Evolutionary conservation across 2,329 filamentous ascomycete genomes (phyloP).

Genomic region (Cryphonectria carpinicola): DNA sequence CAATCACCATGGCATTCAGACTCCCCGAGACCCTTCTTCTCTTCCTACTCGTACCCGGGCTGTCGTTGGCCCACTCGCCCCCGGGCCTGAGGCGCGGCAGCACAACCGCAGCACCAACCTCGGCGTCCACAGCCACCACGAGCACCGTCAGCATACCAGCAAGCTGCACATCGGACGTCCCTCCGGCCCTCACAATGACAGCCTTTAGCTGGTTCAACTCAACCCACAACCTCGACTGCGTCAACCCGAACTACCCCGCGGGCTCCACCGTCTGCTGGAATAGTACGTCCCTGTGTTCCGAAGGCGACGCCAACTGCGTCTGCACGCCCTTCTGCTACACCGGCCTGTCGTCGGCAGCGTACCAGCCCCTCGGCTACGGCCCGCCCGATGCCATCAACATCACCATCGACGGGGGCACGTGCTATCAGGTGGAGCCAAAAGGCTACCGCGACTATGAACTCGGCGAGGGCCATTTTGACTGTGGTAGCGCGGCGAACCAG

Average conservation of each 20-base stretch:
- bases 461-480: constrained; percentile 20
- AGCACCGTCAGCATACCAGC: constrained; percentile 12
- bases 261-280: constrained; percentile 21
- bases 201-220: constrained; percentile 25
- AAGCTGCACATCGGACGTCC: not conserved
- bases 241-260: constrained; percentile 17
- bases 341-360: constrained; percentile 11
- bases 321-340: constrained; percentile 22
- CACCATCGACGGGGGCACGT: constrained; percentile 10
- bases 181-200: constrained; percentile 11
- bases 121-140: constrained; percentile 1
- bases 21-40: not conserved
- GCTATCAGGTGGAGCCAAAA: constrained; percentile 5
- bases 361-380: constrained; percentile 21
- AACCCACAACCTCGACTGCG: constrained; percentile 24
- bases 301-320: not conserved
- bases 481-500: constrained; percentile 13
- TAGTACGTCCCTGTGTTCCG: constrained; percentile 6
- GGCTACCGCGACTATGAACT: constrained; percentile 17
- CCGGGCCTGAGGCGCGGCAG: not conserved
- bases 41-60: not conserved
- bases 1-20: not conserved
- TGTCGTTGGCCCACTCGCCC: not conserved
- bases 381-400: constrained; percentile 20
- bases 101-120: not conserved